Percentiles rank a stretch among this genome's conserved stretches.
These are phyloP conservation scores for Hyaloscypha bicolor DNA, from an alignment of 495 filamentous ascomycete genomes.

Conservation along the genomic window DNA sequence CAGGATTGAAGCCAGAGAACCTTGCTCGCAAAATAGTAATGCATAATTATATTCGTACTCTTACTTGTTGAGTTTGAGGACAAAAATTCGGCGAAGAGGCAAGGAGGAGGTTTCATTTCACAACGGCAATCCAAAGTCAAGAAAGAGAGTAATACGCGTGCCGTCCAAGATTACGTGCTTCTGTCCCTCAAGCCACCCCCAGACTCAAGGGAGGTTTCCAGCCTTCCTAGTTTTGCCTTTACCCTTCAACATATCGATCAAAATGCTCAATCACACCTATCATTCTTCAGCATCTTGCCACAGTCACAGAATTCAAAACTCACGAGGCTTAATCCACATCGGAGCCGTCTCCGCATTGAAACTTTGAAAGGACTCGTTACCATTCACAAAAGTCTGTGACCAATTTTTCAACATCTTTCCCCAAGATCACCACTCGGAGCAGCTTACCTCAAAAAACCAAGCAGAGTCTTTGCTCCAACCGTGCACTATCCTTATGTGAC, in stretches of 20 bases:
- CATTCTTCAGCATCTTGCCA: neutral
- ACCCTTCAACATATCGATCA: neutral
- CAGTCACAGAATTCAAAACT: neutral
- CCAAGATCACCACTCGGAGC: neutral
- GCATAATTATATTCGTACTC: too few relatives aligned
- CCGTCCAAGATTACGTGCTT: too few relatives aligned
- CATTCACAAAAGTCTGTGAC: slow-evolving; percentile 6
- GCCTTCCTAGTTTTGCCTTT: neutral
- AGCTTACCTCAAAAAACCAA: neutral
- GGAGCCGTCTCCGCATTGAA: neutral
- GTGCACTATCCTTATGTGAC: slow-evolving; percentile 3
- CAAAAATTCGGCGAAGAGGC: too few relatives aligned
- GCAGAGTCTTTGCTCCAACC: neutral
- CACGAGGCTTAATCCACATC: slow-evolving; percentile 12
- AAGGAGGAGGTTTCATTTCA: too few relatives aligned
- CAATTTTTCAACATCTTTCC: too few relatives aligned
- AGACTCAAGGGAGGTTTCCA: neutral
- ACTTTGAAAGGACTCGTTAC: neutral
- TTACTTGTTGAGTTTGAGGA: too few relatives aligned
- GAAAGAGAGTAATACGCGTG: too few relatives aligned
- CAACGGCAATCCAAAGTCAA: too few relatives aligned
- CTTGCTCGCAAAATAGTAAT: too few relatives aligned
- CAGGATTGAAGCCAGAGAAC: too few relatives aligned
- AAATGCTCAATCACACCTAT: slow-evolving; percentile 2
- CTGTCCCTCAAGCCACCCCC: too few relatives aligned